Percentiles rank a stretch among this genome's conserved stretches.
Conservation (phyloP, 345 rosid genomes). For the Bruguiera parviflora region DNA sequence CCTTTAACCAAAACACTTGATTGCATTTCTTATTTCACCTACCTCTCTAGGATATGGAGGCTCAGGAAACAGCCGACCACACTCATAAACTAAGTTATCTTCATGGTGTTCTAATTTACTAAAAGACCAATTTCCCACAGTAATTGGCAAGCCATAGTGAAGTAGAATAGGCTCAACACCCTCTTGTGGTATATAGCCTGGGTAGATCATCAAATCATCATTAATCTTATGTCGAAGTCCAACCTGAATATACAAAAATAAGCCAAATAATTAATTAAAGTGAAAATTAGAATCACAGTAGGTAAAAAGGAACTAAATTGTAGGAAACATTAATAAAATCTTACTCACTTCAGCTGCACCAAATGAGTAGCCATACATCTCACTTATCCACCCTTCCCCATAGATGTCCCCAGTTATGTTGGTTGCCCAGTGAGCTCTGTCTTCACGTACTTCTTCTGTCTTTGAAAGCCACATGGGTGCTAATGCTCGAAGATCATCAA, state of each 20-base stretch:
- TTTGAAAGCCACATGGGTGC: constrained; percentile 98
- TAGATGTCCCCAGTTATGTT: constrained; percentile 97
- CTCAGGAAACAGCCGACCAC: constrained; percentile 84
- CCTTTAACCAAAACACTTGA: background rate
- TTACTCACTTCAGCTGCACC: constrained; percentile 89
- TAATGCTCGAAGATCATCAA: constrained; percentile 81
- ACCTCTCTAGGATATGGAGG: constrained; percentile 99
- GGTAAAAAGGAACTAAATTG: background rate
- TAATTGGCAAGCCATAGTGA: constrained; percentile 89
- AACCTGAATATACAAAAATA: constrained; percentile 47
- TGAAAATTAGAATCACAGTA: background rate
- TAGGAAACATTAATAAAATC: constrained; percentile 14
- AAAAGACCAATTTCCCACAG: constrained; percentile 92
- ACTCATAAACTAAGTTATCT: constrained; percentile 81
- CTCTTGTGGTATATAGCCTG: constrained; percentile 79
- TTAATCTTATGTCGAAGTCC: constrained; percentile 91
- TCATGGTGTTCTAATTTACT: constrained; percentile 87
- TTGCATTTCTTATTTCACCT: constrained; percentile 22
- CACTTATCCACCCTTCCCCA: constrained; percentile 95
- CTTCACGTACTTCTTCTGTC: constrained; percentile 95
- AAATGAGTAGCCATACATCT: constrained; percentile 99
- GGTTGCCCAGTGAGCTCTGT: constrained; percentile 89
- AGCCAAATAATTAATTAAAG: constrained; percentile 1
- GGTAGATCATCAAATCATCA: constrained; percentile 80
- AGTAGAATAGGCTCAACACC: constrained; percentile 87